These are phyloP conservation scores for Astragalus glycyphyllos DNA, from an alignment of 306 rosid genomes.

Conservation along the genomic window DNA sequence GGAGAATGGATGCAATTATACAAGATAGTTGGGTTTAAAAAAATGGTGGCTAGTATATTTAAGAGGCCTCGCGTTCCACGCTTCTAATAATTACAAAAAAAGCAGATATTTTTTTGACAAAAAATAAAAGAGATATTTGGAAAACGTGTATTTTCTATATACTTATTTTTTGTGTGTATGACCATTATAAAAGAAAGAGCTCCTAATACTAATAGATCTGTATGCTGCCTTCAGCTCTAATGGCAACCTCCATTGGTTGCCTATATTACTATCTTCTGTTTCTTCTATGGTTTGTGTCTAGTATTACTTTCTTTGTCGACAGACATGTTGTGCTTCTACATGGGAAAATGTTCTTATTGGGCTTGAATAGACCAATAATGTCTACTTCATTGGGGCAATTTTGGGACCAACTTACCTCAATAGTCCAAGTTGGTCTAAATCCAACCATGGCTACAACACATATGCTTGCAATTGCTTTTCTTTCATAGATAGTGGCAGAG, in stretches of 20 bases:
- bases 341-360: conserved; percentile 7
- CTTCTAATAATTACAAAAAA: too few species aligned
- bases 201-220: not conserved
- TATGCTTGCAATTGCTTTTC: conserved; percentile 40
- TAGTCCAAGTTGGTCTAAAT: conserved; percentile 37
- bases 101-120: too few species aligned
- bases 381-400: conserved; percentile 35
- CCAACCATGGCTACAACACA: conserved; percentile 40
- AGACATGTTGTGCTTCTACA: conserved; percentile 14
- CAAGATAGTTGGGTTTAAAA: too few species aligned
- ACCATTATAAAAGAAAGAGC: conserved; percentile 27
- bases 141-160: not conserved
- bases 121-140: not conserved
- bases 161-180: not conserved
- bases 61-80: conserved; percentile 45
- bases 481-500: conserved; percentile 14
- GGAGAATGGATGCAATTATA: too few species aligned
- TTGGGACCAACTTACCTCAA: conserved; percentile 37
- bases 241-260: conserved; percentile 52
- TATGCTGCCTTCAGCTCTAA: conserved; percentile 24
- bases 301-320: conserved; percentile 42
- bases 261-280: conserved; percentile 51
- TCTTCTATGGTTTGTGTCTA: conserved; percentile 47
- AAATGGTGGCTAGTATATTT: too few species aligned
- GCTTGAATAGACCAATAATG: conserved; percentile 4